Evolutionary conservation across 176 grass and related monocot species (phyloP).

Genomic region (Miscanthus lutarioriparius): DNA sequence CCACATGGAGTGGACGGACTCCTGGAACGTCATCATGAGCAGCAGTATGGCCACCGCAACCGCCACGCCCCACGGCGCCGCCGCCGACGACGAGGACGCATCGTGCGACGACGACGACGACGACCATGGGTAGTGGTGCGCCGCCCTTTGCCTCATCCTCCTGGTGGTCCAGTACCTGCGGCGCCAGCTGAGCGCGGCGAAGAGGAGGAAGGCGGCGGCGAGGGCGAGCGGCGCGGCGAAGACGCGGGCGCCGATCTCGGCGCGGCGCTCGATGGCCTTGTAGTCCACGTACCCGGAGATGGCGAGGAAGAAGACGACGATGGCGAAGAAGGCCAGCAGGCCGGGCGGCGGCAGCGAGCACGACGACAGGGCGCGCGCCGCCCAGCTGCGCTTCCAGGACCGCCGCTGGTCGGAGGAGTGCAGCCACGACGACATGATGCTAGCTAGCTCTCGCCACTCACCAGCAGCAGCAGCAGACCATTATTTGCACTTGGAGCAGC

Average conservation of each 20-base stretch:
- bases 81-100: background rate
- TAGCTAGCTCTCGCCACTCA: too few relatives aligned
- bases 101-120: background rate
- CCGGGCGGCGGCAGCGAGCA: slow-evolving; percentile 60
- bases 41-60: slow-evolving; percentile 51
- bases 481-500: too few relatives aligned
- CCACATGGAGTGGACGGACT: slow-evolving; percentile 64
- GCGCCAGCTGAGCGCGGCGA: slow-evolving; percentile 31
- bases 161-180: slow-evolving; percentile 43
- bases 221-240: slow-evolving; percentile 52
- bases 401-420: slow-evolving; percentile 37
- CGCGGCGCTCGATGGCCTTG: slow-evolving; percentile 52
- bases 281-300: slow-evolving; percentile 70
- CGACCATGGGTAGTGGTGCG: background rate
- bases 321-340: slow-evolving; percentile 76
- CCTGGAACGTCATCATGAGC: slow-evolving; percentile 63
- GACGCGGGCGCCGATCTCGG: slow-evolving; percentile 47
- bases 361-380: slow-evolving; percentile 49
- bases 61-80: slow-evolving; percentile 63
- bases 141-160: background rate
- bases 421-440: slow-evolving; percentile 51
- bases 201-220: slow-evolving; percentile 43
- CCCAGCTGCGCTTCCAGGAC: slow-evolving; percentile 64
- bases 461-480: too few relatives aligned
- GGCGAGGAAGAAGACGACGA: slow-evolving; percentile 75